Evolutionary conservation across 106 monocot species (phyloP).

Genomic region (Acanthochlamys bracteata): DNA sequence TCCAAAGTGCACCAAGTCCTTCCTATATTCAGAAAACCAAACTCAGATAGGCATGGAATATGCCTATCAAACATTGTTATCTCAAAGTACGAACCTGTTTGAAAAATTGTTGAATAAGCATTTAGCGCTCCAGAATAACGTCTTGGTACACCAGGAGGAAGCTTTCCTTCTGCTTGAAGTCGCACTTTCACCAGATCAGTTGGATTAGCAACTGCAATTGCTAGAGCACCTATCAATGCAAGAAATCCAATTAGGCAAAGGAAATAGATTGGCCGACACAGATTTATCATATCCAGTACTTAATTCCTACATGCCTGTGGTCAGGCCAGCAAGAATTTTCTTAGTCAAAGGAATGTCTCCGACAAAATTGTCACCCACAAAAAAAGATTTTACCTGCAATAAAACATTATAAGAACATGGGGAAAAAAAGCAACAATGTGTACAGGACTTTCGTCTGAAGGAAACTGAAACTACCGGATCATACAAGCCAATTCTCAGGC

Average conservation of each 20-base stretch:
- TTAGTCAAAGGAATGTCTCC: slow-evolving; percentile 79
- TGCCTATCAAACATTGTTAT: too few relatives aligned
- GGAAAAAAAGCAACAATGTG: too few relatives aligned
- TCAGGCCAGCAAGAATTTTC: slow-evolving; percentile 89
- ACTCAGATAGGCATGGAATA: too few relatives aligned
- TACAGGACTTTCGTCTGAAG: neutral
- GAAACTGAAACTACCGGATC: slow-evolving; percentile 48
- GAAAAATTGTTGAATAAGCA: slow-evolving; percentile 87
- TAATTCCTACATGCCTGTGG: slow-evolving; percentile 48
- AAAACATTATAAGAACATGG: too few relatives aligned
- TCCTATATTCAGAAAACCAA: too few relatives aligned
- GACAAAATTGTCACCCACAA: slow-evolving; percentile 77
- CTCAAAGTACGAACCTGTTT: slow-evolving; percentile 25
- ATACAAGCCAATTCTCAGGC: slow-evolving; percentile 81
- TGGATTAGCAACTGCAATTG: slow-evolving; percentile 82
- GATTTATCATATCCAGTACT: neutral
- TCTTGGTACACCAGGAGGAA: slow-evolving; percentile 70
- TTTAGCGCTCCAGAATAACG: slow-evolving; percentile 88
- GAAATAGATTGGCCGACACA: too few relatives aligned
- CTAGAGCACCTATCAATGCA: slow-evolving; percentile 64
- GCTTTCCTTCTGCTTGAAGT: slow-evolving; percentile 97
- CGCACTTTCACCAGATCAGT: slow-evolving; percentile 98
- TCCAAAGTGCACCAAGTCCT: slow-evolving; percentile 81
- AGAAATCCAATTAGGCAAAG: neutral
- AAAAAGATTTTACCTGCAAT: slow-evolving; percentile 68